These are phyloP conservation scores for Populus tomentosa DNA, from an alignment of 441 rosid genomes.

Conservation along the genomic window DNA sequence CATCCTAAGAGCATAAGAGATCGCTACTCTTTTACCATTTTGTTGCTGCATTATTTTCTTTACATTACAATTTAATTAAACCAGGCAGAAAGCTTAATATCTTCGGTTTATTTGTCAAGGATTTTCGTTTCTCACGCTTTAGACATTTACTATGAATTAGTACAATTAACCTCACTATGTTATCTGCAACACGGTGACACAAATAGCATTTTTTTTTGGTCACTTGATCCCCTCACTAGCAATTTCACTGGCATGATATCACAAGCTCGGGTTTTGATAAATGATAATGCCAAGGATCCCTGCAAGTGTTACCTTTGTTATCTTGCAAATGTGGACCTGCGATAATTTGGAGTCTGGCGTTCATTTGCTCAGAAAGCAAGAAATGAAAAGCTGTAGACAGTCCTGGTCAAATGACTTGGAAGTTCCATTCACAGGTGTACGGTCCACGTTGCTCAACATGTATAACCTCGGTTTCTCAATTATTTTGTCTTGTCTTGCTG, in stretches of 20 bases:
- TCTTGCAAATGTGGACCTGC: neutral
- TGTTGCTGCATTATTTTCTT: neutral
- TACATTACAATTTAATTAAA: neutral
- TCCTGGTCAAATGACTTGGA: neutral
- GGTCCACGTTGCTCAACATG: neutral
- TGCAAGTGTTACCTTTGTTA: neutral
- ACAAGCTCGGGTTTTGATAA: neutral
- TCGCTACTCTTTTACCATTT: neutral
- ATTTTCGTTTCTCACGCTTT: neutral
- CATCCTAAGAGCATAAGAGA: slow-evolving; percentile 11
- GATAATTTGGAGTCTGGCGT: neutral
- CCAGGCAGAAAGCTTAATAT: neutral
- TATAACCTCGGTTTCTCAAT: neutral
- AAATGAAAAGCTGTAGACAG: neutral
- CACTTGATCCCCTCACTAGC: neutral
- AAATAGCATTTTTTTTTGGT: neutral
- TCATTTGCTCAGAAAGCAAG: neutral
- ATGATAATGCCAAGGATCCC: neutral
- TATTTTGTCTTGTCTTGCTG: neutral
- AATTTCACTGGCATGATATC: neutral
- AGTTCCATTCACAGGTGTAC: neutral
- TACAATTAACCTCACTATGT: neutral
- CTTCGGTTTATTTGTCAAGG: neutral
- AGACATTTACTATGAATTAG: neutral
- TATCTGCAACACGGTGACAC: neutral